phyloP scores from a whole-genome alignment of 441 rosid species.

The Pelargonium myrrhifolium region DNA sequence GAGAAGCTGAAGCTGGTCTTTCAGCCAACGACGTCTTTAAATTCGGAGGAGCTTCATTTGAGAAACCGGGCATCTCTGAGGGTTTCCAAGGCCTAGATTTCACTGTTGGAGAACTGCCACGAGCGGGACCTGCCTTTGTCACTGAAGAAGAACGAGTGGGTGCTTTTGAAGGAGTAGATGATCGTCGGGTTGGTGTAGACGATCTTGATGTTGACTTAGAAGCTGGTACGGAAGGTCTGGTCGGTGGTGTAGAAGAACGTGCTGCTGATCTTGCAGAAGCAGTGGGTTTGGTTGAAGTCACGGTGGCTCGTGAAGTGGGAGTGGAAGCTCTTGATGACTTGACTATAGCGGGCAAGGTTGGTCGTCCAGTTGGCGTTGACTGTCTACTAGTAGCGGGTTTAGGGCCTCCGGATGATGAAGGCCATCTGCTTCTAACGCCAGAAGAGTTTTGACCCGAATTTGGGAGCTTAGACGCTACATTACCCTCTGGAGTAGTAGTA shows the following conservation, averaged over 20 bases:
- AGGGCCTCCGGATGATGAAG: conserved; percentile 47
- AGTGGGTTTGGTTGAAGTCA: conserved; percentile 36
- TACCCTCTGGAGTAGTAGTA: conserved; percentile 26
- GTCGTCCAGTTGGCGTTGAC: conserved; percentile 49
- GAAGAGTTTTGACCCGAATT: conserved; percentile 28
- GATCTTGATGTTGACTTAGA: conserved; percentile 32
- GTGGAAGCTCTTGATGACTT: conserved; percentile 54
- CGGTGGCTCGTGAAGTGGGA: conserved; percentile 45
- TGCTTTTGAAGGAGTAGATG: conserved; percentile 30
- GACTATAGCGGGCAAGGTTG: conserved; percentile 28
- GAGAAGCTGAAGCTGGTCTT: conserved; percentile 59
- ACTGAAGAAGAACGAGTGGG: conserved; percentile 44
- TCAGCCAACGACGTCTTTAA: conserved; percentile 39
- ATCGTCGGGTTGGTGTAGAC: conserved; percentile 35
- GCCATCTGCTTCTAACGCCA: conserved; percentile 31
- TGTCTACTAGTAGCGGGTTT: conserved; percentile 31
- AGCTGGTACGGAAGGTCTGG: conserved; percentile 34
- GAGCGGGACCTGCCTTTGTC: conserved; percentile 38
- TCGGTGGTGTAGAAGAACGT: conserved; percentile 51
- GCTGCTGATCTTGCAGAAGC: conserved; percentile 34
- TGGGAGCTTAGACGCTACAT: conserved; percentile 23
- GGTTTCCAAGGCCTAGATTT: conserved; percentile 51
- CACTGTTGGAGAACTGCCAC: conserved; percentile 39
- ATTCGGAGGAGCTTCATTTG: conserved; percentile 47
- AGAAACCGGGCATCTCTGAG: conserved; percentile 45